phyloP scores from a whole-genome alignment of 495 filamentous ascomycete species.

The Xylaria cubensis region DNA sequence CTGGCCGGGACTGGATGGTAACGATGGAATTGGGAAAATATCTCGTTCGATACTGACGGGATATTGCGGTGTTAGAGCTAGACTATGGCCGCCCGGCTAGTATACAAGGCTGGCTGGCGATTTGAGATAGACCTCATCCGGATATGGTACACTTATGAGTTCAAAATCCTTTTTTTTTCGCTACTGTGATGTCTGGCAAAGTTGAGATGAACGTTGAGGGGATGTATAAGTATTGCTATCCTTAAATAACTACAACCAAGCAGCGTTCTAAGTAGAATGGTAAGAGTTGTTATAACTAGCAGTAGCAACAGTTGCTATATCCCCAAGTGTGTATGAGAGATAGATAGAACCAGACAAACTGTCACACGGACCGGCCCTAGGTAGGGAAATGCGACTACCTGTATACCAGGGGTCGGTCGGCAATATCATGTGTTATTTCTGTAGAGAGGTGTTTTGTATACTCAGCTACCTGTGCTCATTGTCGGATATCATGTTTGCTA shows the following conservation, averaged over 20 bases:
- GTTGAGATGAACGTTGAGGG: not conserved
- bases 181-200: not conserved
- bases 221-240: not conserved
- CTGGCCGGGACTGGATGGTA: constrained; percentile 16
- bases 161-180: not conserved
- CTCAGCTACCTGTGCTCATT: too few species aligned
- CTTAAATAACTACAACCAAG: not conserved
- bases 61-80: constrained; percentile 26
- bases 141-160: constrained; percentile 23
- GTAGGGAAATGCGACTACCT: too few species aligned
- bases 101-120: constrained; percentile 22
- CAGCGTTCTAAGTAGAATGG: too few species aligned
- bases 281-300: too few species aligned
- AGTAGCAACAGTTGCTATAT: too few species aligned
- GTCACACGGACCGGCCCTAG: too few species aligned
- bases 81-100: constrained; percentile 20
- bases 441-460: too few species aligned
- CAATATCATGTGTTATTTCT: too few species aligned
- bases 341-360: too few species aligned
- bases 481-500: too few species aligned
- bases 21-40: constrained; percentile 13
- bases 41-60: constrained; percentile 12
- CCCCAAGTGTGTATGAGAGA: too few species aligned
- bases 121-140: constrained; percentile 26
- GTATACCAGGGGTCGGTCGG: too few species aligned